Evolutionary conservation across 2,329 filamentous ascomycete species (phyloP), one percentile per base, ranked within the genome.

Genomic region (Diaporthe australafricana): DNA sequence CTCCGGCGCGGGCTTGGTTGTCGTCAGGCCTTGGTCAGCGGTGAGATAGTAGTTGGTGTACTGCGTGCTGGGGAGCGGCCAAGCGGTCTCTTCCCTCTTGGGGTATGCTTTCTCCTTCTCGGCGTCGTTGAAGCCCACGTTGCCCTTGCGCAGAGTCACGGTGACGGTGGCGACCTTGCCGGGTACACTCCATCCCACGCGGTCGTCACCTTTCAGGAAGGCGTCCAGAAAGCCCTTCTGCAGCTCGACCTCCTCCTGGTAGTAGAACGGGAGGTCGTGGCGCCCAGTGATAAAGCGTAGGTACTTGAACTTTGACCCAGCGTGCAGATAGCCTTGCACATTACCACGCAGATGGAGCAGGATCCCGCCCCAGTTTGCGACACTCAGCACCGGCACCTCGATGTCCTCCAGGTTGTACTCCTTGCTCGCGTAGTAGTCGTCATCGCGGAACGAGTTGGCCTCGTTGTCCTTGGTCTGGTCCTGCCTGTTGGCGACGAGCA

Each of bases 251-350:
- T 93, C 90, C 60, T 93, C 89, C 1, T 87, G 79, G 77, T 93
- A 93, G 81, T 93, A 94, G 78, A 94, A 93, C 0, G 92, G 92
- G 1, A 94, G 83, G 75, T 94, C 92, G 74, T 94, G 92, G 0
- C 92, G 86, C 2, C 92, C 92, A 0, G 88, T 90, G 77, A 93
- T 91, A 78, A 93, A 89, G 8, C 91, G 87, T 0, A 94, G 84
- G 75, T 91, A 94, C 78, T 94, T 94, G 73, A 90, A 83, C 71
- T 89, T 84, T 0, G 91, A 93, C 0, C 90, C 90, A 0, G 91
- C 91, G 60, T 90, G 85, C 1, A 82, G 82, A 70, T 87, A 94
- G 0, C 91, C 92, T 76, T 92, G 86, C 9, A 94, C 85, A 74
- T 94, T 94, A 2, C 92, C 92, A 9, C 91, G 85, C 6, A 93